Base-by-base conservation (phyloP, 2,329 filamentous ascomycete species). In the Cercospora nicotianae region DNA sequence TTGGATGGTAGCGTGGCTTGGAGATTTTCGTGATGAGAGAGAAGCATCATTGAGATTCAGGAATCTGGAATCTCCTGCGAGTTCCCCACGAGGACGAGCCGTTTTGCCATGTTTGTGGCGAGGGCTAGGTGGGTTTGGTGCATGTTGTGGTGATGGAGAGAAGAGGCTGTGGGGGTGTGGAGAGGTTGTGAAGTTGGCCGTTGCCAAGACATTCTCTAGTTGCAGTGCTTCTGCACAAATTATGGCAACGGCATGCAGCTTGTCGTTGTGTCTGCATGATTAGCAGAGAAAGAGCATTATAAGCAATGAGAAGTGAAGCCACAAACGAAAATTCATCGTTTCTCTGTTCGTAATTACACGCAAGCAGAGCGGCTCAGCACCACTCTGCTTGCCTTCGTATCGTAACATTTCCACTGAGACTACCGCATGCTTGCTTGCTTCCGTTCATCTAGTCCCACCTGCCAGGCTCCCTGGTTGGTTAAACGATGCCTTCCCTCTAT, bases 391-490 rank as follows among this genome's bases (percentile, higher is more conserved):
- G 28, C 55, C 28, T n/a, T 59, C 30, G 16, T 59, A 59, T 59
- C 55, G 18, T 33, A 59, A 33, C 55, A 59, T 59, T 13, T 23
- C 30, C 12, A n/a, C 55, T 59, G 55, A 59, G 18, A 59, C 55
- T 31, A 36, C 55, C 55, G 55, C 55, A 33, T 59, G 55, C 55
- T 59, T 33, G n/a, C 55, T 36, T 59, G 48, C 48, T 59, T 59
- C 28, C 55, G 55, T 59, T 20, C 26, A 59, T 59, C 26, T 59
- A 59, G 13, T 33, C 13, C 18, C 55, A 18, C 55, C 55, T 12
- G 20, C 55, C 55, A 20, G n/a, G 8, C 20, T 33, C 28, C n/a
- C 28, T 36, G 55, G 31, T 59, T 59, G 55, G 31, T 5, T 16
- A 23, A 20, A 36, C 55, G 30, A 20, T 31, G 28, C 55, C 55